Conservation (phyloP, 2,329 filamentous ascomycete species). For the Exophiala viscosa region DNA sequence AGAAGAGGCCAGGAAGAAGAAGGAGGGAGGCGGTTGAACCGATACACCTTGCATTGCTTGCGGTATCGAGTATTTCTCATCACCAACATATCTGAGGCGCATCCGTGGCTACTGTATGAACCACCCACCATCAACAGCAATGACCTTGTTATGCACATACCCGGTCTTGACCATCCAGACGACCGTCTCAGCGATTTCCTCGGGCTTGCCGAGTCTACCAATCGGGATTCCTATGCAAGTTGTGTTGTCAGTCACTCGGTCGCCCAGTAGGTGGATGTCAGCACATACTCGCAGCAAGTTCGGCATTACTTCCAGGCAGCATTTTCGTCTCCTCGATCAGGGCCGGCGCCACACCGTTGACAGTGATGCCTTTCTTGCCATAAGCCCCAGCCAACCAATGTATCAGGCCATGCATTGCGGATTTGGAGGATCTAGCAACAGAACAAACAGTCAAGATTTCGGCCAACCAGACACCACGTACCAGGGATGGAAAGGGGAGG, state of each 20-base stretch:
- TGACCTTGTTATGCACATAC: slow-evolving; percentile 47
- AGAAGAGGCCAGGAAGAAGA: slow-evolving; percentile 32
- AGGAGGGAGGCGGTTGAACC: slow-evolving; percentile 17
- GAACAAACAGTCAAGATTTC: slow-evolving; percentile 21
- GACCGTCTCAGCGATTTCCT: slow-evolving; percentile 48
- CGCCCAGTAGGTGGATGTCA: too few relatives aligned
- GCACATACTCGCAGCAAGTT: slow-evolving; percentile 20
- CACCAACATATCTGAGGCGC: not conserved
- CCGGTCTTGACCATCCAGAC: slow-evolving; percentile 46
- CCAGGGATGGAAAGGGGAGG: slow-evolving; percentile 21
- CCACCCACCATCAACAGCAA: slow-evolving; percentile 41
- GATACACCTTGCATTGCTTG: not conserved
- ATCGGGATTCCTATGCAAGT: slow-evolving; percentile 39
- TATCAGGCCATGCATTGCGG: slow-evolving; percentile 45
- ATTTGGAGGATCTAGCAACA: slow-evolving; percentile 36
- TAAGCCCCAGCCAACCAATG: slow-evolving; percentile 45
- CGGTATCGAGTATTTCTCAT: not conserved
- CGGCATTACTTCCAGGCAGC: slow-evolving; percentile 38
- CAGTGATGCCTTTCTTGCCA: slow-evolving; percentile 44
- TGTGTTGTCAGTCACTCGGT: too few relatives aligned
- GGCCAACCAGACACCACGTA: slow-evolving; percentile 20
- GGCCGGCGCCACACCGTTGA: slow-evolving; percentile 49
- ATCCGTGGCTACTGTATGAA: slow-evolving; percentile 29
- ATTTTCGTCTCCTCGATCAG: slow-evolving; percentile 46
- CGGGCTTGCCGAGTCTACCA: slow-evolving; percentile 42